Evolutionary conservation across 208 protist species (phyloP).

Genomic region (Leishmania turanica): DNA sequence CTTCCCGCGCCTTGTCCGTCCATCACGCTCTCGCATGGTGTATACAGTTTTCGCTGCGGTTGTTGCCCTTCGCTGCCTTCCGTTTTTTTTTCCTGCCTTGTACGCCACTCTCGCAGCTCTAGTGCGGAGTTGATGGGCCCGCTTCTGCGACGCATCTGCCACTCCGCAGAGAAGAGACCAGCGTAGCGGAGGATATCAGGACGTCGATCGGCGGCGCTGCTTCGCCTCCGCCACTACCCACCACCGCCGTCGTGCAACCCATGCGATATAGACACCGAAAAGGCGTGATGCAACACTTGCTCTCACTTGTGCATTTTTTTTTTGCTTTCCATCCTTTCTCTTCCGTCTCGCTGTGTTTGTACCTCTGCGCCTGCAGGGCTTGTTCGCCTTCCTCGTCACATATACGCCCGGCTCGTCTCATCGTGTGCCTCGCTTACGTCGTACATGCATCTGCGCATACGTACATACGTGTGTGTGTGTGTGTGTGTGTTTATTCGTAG

Average conservation of each 20-base stretch:
- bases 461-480: not conserved
- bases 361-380: not conserved
- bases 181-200: not conserved
- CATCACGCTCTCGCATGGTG: not conserved
- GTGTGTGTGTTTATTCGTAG: not conserved
- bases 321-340: not conserved
- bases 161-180: not conserved
- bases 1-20: not conserved
- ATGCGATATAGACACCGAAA: not conserved
- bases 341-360: not conserved
- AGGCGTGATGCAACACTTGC: not conserved
- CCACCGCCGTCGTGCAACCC: not conserved
- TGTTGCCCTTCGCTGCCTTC: not conserved
- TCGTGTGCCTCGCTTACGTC: not conserved
- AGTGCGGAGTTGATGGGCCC: not conserved
- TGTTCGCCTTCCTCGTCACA: not conserved
- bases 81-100: not conserved
- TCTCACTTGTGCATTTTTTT: not conserved
- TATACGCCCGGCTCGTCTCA: not conserved
- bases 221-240: not conserved
- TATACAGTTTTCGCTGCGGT: not conserved
- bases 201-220: not conserved
- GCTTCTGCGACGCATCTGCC: not conserved
- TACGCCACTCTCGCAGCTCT: not conserved
- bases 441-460: not conserved